Evolutionary conservation across 192 early-diverging fungal species (phyloP).

Genomic region (Podila horticola): DNA sequence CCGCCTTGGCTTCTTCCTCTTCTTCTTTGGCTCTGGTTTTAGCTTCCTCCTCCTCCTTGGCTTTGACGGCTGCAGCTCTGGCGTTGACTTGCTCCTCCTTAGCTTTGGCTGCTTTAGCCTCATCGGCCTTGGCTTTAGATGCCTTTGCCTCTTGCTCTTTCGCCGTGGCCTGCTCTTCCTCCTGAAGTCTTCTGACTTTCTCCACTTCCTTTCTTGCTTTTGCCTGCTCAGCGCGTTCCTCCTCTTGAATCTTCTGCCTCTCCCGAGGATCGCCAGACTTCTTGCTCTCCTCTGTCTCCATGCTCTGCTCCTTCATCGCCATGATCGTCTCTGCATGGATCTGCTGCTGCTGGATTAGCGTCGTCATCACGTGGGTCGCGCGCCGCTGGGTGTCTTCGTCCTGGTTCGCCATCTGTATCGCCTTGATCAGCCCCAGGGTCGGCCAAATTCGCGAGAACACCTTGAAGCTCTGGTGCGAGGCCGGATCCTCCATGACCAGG

Average conservation of each 20-base stretch:
- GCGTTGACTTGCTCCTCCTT: not conserved
- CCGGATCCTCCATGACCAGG: constrained; percentile 28
- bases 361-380: constrained; percentile 49
- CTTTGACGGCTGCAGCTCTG: not conserved
- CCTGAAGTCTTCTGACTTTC: not conserved
- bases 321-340: constrained; percentile 26
- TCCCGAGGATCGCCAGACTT: not conserved
- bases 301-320: not conserved
- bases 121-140: not conserved
- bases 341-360: constrained; percentile 32
- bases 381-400: constrained; percentile 55
- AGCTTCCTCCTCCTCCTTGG: not conserved
- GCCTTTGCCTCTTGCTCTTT: not conserved
- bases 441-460: constrained; percentile 44
- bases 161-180: not conserved
- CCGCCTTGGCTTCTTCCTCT: not conserved
- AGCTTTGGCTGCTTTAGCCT: not conserved
- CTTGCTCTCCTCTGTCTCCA: not conserved
- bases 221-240: not conserved
- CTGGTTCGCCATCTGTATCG: constrained; percentile 43
- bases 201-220: not conserved
- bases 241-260: not conserved
- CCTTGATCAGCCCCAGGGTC: constrained; percentile 50
- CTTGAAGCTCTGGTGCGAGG: constrained; percentile 31
- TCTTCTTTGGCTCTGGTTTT: not conserved